phyloP scores from a whole-genome alignment of 2,329 filamentous ascomycete genomes.

The Bipolaris zeicola region DNA sequence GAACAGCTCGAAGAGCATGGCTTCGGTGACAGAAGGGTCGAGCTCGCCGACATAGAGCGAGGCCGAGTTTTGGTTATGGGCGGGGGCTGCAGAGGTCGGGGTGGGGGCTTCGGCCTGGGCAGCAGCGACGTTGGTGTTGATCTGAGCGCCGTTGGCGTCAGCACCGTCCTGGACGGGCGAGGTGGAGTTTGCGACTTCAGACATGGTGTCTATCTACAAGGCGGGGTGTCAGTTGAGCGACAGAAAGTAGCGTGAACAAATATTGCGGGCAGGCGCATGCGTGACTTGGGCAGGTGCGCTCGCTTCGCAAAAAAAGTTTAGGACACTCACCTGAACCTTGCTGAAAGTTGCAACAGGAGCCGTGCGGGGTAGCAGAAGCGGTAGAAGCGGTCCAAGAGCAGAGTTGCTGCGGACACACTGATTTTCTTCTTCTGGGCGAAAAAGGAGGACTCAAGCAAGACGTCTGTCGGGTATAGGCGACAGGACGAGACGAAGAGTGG shows the following conservation, averaged over 20 bases:
- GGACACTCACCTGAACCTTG: constrained; percentile 35
- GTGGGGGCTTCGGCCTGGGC: constrained; percentile 71
- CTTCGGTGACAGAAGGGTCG: constrained; percentile 96
- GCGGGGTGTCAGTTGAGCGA: constrained; percentile 28
- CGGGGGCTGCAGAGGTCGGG: constrained; percentile 72
- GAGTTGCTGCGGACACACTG: constrained; percentile 28
- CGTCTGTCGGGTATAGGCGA: constrained; percentile 38
- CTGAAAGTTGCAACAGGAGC: constrained; percentile 29
- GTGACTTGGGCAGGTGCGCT: constrained; percentile 37
- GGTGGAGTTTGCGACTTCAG: constrained; percentile 54
- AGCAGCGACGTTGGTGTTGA: constrained; percentile 75
- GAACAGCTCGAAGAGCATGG: constrained; percentile 99
- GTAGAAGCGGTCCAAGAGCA: constrained; percentile 25
- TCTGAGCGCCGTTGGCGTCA: constrained; percentile 64
- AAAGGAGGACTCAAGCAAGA: constrained; percentile 26
- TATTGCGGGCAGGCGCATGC: constrained; percentile 39
- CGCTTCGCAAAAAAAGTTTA: constrained; percentile 40
- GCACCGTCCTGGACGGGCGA: constrained; percentile 71
- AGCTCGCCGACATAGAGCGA: constrained; percentile 99
- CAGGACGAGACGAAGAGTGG: constrained; percentile 35
- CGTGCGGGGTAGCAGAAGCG: constrained; percentile 25
- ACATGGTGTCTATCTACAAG: constrained; percentile 43
- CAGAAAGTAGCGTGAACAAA: constrained; percentile 11
- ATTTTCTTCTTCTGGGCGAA: constrained; percentile 24
- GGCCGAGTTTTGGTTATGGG: constrained; percentile 83